Percentiles rank a stretch among this genome's conserved stretches.
These are phyloP conservation scores for Verticillium isaacii DNA, from an alignment of 2,329 filamentous ascomycete species.

Conservation along the genomic window DNA sequence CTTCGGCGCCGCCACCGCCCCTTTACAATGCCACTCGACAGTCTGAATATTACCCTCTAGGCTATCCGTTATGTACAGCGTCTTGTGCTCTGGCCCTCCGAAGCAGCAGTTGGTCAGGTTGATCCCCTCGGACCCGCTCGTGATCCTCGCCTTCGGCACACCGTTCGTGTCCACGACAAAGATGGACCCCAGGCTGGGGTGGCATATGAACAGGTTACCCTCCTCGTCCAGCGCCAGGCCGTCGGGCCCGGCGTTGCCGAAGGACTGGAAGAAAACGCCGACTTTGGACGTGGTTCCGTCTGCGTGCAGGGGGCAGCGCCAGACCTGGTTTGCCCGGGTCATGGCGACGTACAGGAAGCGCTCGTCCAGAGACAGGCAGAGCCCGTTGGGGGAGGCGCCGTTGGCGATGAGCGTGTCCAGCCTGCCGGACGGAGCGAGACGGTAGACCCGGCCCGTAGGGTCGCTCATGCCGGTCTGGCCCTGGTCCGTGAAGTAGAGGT, in stretches of 20 bases:
- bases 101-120: slow-evolving; percentile 38
- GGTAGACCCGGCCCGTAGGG: slow-evolving; percentile 32
- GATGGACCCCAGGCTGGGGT: slow-evolving; percentile 27
- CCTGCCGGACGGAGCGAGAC: slow-evolving; percentile 25
- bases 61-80: slow-evolving; percentile 34
- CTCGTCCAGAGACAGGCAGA: slow-evolving; percentile 32
- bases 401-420: slow-evolving; percentile 32
- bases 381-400: slow-evolving; percentile 32
- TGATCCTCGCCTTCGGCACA: slow-evolving; percentile 29
- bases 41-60: slow-evolving; percentile 29
- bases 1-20: slow-evolving; percentile 8
- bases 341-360: slow-evolving; percentile 33
- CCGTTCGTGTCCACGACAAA: slow-evolving; percentile 33
- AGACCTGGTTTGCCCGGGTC: slow-evolving; percentile 34
- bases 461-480: slow-evolving; percentile 38
- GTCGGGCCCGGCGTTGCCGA: slow-evolving; percentile 34
- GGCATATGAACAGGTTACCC: slow-evolving; percentile 28
- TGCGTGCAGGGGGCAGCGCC: slow-evolving; percentile 30
- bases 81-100: slow-evolving; percentile 28
- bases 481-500: slow-evolving; percentile 39
- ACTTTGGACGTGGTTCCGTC: slow-evolving; percentile 32
- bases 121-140: slow-evolving; percentile 22
- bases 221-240: slow-evolving; percentile 33
- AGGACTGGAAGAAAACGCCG: slow-evolving; percentile 33
- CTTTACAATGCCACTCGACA: slow-evolving; percentile 26